phyloP scores from a whole-genome alignment of 2,329 filamentous ascomycete species.

The Alternaria sp. region DNA sequence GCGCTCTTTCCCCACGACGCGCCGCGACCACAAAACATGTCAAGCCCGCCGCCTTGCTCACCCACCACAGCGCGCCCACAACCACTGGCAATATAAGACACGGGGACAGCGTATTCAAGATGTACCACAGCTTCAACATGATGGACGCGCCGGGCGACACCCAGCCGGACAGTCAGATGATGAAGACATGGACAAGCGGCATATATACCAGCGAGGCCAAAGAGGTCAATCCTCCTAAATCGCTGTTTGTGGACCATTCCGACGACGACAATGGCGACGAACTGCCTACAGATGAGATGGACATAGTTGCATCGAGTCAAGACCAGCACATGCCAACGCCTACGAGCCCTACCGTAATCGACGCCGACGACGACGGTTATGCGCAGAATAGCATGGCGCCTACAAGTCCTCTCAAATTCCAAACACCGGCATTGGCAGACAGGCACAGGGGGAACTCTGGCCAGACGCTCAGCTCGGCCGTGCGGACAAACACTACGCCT shows the following conservation, averaged over 20 bases:
- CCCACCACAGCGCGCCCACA: conserved; percentile 42
- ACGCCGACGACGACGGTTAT: conserved; percentile 33
- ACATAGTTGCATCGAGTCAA: conserved; percentile 36
- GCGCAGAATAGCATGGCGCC: conserved; percentile 21
- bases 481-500: conserved; percentile 50
- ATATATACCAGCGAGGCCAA: conserved; percentile 19
- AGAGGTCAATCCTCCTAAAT: conserved; percentile 17
- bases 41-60: conserved; percentile 34
- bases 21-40: conserved; percentile 37
- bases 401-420: conserved; percentile 46
- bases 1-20: conserved; percentile 35
- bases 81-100: conserved; percentile 28
- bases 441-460: conserved; percentile 49
- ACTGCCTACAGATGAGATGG: conserved; percentile 26
- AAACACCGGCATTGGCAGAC: conserved; percentile 52
- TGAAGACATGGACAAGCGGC: conserved; percentile 48
- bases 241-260: conserved; percentile 26
- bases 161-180: conserved; percentile 56
- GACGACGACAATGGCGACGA: conserved; percentile 20
- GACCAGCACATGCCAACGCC: conserved; percentile 27
- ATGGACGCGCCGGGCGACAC: conserved; percentile 53
- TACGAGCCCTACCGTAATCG: conserved; percentile 40
- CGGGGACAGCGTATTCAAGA: conserved; percentile 25
- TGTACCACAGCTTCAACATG: conserved; percentile 48
- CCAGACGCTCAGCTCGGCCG: conserved; percentile 50